Conservation (phyloP, 2,329 filamentous ascomycete genomes). For the Dactylonectria estremocensis region DNA sequence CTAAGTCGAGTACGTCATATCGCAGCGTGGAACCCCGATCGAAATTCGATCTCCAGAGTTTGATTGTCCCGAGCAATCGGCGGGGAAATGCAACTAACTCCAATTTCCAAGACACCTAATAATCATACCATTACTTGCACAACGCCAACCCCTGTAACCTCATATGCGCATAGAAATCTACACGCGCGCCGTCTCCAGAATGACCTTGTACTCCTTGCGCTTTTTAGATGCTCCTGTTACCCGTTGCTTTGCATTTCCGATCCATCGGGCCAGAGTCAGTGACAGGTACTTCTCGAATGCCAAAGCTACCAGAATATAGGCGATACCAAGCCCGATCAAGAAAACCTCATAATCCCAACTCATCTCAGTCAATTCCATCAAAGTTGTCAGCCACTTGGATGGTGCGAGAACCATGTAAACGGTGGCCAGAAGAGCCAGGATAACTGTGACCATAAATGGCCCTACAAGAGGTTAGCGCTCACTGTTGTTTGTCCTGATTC, state of each 20-base stretch:
- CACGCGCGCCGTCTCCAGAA: conserved; percentile 70
- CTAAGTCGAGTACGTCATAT: conserved; percentile 18
- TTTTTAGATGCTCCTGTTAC: conserved; percentile 77
- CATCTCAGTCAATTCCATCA: conserved; percentile 92
- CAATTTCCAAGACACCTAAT: background rate
- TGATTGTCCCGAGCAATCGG: background rate
- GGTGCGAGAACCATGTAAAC: conserved; percentile 87
- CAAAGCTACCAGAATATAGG: conserved; percentile 80
- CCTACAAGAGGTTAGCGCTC: conserved; percentile 62
- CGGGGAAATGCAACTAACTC: background rate
- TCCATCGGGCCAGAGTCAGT: conserved; percentile 74
- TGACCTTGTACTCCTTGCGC: conserved; percentile 89
- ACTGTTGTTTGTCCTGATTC: too few species aligned
- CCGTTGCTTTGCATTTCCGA: conserved; percentile 74
- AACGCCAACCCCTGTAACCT: background rate
- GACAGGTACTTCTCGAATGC: conserved; percentile 80
- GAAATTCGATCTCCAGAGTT: background rate
- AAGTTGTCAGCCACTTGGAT: conserved; percentile 74
- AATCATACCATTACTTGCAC: background rate
- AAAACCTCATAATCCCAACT: conserved; percentile 80
- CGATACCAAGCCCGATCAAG: conserved; percentile 78
- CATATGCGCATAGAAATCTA: conserved; percentile 17
- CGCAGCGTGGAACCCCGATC: background rate
- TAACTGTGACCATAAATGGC: conserved; percentile 87
- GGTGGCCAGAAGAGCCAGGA: conserved; percentile 76